Base-by-base conservation (phyloP, 1,139 yeast species). In the Hyphopichia wangnamkhiaoensis region DNA sequence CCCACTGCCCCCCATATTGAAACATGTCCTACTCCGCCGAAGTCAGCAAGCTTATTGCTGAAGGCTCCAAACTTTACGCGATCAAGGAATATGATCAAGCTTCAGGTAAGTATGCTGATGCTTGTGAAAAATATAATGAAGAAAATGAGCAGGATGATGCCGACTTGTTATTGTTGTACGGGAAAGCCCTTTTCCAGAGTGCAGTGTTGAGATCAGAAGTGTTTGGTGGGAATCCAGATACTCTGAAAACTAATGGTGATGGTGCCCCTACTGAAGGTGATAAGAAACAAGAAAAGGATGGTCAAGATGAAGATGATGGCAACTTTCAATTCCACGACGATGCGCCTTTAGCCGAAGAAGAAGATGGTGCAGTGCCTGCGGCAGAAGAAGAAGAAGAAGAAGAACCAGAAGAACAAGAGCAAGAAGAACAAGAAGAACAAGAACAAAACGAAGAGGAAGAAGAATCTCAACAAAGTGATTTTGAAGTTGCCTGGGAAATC, bases 401-500 rank as follows among this genome's bases (percentile, higher is more conserved):
- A 13, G 59, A 53, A 7, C 56, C 47, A 6, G 58, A 49, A 12
- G 64, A 52, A 5, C 68, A 57, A 5, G 66, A 56, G 5, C 69
- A 56, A 5, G 69, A 61, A 1, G 66, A 58, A 3, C 63, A 47
- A 4, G 59, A 47, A 6, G 60, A 54, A 4, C 59, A 54, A 2
- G 60, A 54, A 2, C 55, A 48, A 16, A 28, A 51, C 21, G 61
- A 53, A 14, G 71, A 63, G 16, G 80, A 67, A 33, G 78, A 69
- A 24, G 80, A 76, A 31, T 84, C 82, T 50, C 80, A 76, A 31
- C 84, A 82, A 50, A 72, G 80, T 26, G 96, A 89, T 55, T 84
- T 90, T 55, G 95, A 85, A 56, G 74, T 82, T 18, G 95, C 96
- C 0, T 89, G 96, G 96, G 93, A 84, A 43, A 79, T 88, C 16